A percentile compares a stretch with the other conserved stretches of the same genome.
Evolutionary conservation across 331 rosid genomes (phyloP).

Genomic region (Cydonia oblonga): DNA sequence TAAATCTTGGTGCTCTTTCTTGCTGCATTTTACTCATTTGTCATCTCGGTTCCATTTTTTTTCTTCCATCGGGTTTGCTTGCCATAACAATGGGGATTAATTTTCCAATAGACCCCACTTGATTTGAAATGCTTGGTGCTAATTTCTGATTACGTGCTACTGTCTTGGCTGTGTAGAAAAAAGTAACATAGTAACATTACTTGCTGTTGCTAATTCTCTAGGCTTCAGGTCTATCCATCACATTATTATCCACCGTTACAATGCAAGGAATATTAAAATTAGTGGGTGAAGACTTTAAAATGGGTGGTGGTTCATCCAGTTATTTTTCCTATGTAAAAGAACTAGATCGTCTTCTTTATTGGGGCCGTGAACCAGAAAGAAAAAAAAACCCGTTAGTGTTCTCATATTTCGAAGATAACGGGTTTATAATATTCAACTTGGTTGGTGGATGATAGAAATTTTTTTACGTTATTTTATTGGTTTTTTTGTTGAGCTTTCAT

Average conservation of each 20-base stretch:
- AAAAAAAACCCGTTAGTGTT: not conserved
- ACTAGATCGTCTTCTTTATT: not conserved
- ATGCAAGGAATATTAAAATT: not conserved
- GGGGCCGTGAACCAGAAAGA: not conserved
- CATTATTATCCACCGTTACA: not conserved
- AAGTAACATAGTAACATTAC: not conserved
- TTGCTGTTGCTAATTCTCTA: not conserved
- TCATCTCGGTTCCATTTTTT: not conserved
- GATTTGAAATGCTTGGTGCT: not conserved
- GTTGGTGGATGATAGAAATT: not conserved
- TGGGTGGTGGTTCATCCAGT: not conserved
- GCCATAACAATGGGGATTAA: not conserved
- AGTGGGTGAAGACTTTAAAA: not conserved
- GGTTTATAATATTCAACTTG: not conserved
- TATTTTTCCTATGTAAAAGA: not conserved
- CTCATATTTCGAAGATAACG: not conserved
- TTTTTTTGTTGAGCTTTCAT: slow-evolving; percentile 14
- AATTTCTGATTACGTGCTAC: not conserved
- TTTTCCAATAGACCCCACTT: not conserved
- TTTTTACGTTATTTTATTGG: not conserved
- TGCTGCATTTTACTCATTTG: not conserved
- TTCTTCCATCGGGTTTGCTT: not conserved
- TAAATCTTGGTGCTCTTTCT: not conserved
- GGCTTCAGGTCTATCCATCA: not conserved
- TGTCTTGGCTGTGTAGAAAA: not conserved